Conservation (phyloP, 768 basidiomycete genomes). For the Russula vinacea region DNA sequence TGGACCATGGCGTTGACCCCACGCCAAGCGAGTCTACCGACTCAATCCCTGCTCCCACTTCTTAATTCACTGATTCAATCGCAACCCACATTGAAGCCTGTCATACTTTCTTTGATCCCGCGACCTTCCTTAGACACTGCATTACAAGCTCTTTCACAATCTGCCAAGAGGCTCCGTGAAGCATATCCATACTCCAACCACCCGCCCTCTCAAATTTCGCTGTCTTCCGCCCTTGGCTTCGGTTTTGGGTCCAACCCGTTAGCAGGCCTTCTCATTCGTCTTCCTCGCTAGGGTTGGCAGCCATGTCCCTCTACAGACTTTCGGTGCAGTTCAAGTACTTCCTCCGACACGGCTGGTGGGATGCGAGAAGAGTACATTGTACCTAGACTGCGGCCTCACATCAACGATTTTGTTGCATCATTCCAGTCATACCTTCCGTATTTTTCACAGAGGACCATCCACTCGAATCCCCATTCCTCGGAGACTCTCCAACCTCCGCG, state of each 20-base stretch:
- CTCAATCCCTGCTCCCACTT: conserved; percentile 71
- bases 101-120: conserved; percentile 74
- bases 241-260: conserved; percentile 33
- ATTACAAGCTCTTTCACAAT: conserved; percentile 60
- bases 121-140: conserved; percentile 80
- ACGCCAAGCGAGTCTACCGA: conserved; percentile 66
- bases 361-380: conserved; percentile 83
- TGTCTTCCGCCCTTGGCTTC: conserved; percentile 39
- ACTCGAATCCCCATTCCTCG: conserved; percentile 33
- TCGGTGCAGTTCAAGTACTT: conserved; percentile 20
- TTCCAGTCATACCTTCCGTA: conserved; percentile 83
- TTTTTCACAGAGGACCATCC: conserved; percentile 54
- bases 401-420: conserved; percentile 72
- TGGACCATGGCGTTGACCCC: conserved; percentile 26
- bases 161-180: conserved; percentile 71
- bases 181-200: conserved; percentile 78
- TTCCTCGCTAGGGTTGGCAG: conserved; percentile 34
- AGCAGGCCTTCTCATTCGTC: conserved; percentile 20
- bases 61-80: conserved; percentile 62
- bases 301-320: conserved; percentile 28
- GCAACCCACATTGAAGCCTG: conserved; percentile 68
- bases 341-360: conserved; percentile 35
- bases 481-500: conserved; percentile 46
- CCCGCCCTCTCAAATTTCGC: conserved; percentile 36
- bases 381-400: conserved; percentile 69